Base-by-base conservation (phyloP, 108 stramenopile species). In the Conticribra weissflogii region DNA sequence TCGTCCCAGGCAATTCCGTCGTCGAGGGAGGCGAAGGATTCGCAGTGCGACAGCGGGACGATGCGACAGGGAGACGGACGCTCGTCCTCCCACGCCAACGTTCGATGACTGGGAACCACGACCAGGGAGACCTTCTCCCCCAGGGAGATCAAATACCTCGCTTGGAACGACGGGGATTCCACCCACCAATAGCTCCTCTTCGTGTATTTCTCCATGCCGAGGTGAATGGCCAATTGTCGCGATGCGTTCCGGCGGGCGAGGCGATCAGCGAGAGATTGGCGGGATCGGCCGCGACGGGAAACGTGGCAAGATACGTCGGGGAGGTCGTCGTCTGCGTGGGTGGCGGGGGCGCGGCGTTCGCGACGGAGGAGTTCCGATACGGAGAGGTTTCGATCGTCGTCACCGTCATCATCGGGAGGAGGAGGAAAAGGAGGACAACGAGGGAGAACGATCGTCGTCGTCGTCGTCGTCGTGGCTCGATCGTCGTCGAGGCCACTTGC, bases 161-260 rank as follows among this genome's bases (percentile, higher is more conserved):
- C 87, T 17, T 74, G 63, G 74, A 91, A 94, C 5, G 49, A 63
- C 1, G 75, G 63, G 5, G 85, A 86, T 53, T 90, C 86, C 68
- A 93, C 70, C 92, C 92, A 93, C 89, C 89, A 89, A 66, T 85
- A 84, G 34, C 86, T 85, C 45, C 78, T 81, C 19, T 76, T 61
- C n/a, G 83, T 86, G 31, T 85, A 70, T 9, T 78, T 78, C 22
- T 75, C 69, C 57, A 84, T 69, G 21, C 72, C 73, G 23, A 82
- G 60, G 44, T 85, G 74, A 14, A 64, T 68, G n/a, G 85, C 73
- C 8, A 92, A 44, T 33, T 78, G 70, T n/a, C 86, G 80, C 18
- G 76, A 78, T 54, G 36, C 66, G 24, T 71, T 64, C 49, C 59
- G 28, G 18, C 23, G 18, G 8, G 32, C 49, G 59, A 71, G 44